Evolutionary conservation across 495 filamentous ascomycete species (phyloP).

Genomic region (Aspergillus sclerotioniger): DNA sequence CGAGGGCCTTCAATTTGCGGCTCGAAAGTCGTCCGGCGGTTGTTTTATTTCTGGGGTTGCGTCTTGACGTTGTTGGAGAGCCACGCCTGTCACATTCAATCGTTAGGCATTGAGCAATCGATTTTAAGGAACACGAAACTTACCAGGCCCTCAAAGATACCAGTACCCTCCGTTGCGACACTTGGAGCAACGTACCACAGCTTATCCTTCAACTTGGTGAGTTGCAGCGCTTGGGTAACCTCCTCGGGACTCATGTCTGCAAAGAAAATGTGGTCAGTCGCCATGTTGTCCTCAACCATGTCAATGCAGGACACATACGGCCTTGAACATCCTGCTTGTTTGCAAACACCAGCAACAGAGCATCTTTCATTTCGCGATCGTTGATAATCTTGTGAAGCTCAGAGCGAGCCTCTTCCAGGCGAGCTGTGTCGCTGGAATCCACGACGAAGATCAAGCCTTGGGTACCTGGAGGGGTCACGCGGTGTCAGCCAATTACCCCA

Average conservation of each 20-base stretch:
- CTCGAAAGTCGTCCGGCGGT: conserved; percentile 14
- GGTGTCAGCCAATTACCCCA: conserved; percentile 5
- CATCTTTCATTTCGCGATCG: conserved; percentile 98
- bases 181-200: conserved; percentile 96
- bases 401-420: conserved; percentile 84
- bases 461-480: conserved; percentile 56
- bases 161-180: conserved; percentile 90
- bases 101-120: conserved; percentile 12
- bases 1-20: conserved; percentile 23
- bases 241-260: conserved; percentile 84
- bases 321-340: conserved; percentile 95
- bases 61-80: conserved; percentile 92
- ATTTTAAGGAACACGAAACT: conserved; percentile 25
- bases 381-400: conserved; percentile 95
- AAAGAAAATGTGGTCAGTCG: conserved; percentile 13
- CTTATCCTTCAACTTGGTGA: conserved; percentile 84
- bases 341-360: conserved; percentile 88
- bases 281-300: background rate
- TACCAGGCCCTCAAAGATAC: conserved; percentile 89
- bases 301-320: conserved; percentile 54
- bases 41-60: conserved; percentile 50
- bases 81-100: conserved; percentile 60
- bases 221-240: conserved; percentile 79
- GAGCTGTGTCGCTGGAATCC: conserved; percentile 80
- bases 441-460: conserved; percentile 98